These are phyloP conservation scores for Gossypium schwendimanii DNA, from an alignment of 441 rosid genomes.

Conservation along the genomic window DNA sequence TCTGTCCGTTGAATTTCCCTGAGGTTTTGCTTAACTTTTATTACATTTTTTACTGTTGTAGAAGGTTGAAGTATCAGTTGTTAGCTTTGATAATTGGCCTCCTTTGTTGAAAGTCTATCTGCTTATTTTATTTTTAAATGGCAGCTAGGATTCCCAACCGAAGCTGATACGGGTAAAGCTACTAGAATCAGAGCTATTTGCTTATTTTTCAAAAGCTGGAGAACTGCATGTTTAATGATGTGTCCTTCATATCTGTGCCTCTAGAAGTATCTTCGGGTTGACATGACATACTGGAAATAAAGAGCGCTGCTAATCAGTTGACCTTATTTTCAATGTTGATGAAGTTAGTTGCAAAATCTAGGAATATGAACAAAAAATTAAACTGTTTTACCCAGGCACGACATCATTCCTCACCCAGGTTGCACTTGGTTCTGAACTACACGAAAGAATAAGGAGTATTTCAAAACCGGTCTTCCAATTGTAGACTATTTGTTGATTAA, in stretches of 20 bases:
- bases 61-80: background rate
- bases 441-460: background rate
- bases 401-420: background rate
- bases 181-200: background rate
- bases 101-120: background rate
- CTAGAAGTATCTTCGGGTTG: background rate
- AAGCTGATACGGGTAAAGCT: conserved; percentile 2
- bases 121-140: background rate
- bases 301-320: background rate
- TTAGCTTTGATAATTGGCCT: background rate
- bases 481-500: conserved; percentile 5
- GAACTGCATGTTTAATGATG: background rate
- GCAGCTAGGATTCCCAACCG: conserved; percentile 2
- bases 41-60: background rate
- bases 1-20: background rate
- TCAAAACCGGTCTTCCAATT: background rate
- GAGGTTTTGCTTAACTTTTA: background rate
- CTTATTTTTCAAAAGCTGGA: background rate
- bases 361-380: background rate
- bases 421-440: background rate
- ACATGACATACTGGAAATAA: conserved; percentile 4
- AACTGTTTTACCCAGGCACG: background rate
- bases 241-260: background rate
- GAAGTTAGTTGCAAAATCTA: background rate
- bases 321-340: background rate